These are phyloP conservation scores for Sonneratia alba DNA, from an alignment of 345 rosid species.

Conservation along the genomic window DNA sequence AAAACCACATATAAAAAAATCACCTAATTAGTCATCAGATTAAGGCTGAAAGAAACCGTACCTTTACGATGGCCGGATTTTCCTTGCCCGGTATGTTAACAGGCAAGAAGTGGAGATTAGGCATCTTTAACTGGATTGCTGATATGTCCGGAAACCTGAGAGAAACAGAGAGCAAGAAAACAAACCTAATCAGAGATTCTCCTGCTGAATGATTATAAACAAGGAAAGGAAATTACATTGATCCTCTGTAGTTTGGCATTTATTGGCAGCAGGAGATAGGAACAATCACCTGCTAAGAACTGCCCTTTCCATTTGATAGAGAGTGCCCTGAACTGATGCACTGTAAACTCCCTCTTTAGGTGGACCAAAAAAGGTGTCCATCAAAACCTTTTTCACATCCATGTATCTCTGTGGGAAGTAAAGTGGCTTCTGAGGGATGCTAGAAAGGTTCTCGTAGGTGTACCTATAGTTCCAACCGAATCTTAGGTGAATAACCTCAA, in stretches of 20 bases:
- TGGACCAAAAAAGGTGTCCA: slow-evolving; percentile 70
- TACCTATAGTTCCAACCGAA: slow-evolving; percentile 41
- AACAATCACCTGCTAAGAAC: slow-evolving; percentile 54
- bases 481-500: neutral
- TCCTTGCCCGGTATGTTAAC: slow-evolving; percentile 73
- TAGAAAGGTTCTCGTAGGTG: slow-evolving; percentile 49
- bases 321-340: slow-evolving; percentile 93
- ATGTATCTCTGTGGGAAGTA: slow-evolving; percentile 55
- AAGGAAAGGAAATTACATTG: neutral
- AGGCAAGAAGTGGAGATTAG: slow-evolving; percentile 84
- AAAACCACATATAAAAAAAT: neutral
- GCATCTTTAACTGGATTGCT: slow-evolving; percentile 68
- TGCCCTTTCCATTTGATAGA: slow-evolving; percentile 70
- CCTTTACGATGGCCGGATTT: slow-evolving; percentile 65
- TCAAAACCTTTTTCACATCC: slow-evolving; percentile 49
- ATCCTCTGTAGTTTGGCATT: neutral
- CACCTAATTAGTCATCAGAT: neutral
- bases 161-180: neutral
- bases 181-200: neutral
- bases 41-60: slow-evolving; percentile 11
- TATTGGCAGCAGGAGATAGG: slow-evolving; percentile 5
- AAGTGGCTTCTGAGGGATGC: slow-evolving; percentile 45
- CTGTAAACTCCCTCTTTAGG: slow-evolving; percentile 82
- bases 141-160: slow-evolving; percentile 67
- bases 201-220: neutral